These are phyloP conservation scores for Microsporum audouinii DNA, from an alignment of 2,329 filamentous ascomycete species.

Conservation along the genomic window DNA sequence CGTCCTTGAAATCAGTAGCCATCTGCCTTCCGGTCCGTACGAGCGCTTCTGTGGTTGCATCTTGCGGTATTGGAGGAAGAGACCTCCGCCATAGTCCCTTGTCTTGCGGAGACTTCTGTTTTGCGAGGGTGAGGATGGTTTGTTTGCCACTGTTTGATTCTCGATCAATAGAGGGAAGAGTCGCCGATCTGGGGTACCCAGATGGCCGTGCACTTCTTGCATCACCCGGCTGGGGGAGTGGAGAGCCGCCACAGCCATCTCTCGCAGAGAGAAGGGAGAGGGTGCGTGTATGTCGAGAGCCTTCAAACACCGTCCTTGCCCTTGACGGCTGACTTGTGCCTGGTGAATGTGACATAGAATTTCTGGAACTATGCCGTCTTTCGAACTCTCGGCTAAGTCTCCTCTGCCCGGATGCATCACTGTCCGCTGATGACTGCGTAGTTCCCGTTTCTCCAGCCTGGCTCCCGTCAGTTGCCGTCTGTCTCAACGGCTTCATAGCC, in stretches of 20 bases:
- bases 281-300: conserved; percentile 50
- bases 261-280: conserved; percentile 61
- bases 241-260: conserved; percentile 16
- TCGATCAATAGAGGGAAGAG: conserved; percentile 32
- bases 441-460: background rate
- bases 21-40: conserved; percentile 59
- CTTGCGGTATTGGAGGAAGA: conserved; percentile 34
- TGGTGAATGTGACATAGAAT: conserved; percentile 32
- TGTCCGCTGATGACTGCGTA: background rate
- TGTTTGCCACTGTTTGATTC: conserved; percentile 14
- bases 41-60: conserved; percentile 33
- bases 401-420: conserved; percentile 18
- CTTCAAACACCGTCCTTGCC: conserved; percentile 55
- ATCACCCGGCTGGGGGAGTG: conserved; percentile 12
- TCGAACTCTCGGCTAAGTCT: conserved; percentile 52
- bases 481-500: conserved; percentile 46
- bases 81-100: conserved; percentile 27
- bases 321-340: conserved; percentile 26
- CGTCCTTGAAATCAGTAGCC: conserved; percentile 77
- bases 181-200: conserved; percentile 30
- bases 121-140: conserved; percentile 21
- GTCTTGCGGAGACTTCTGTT: conserved; percentile 23
- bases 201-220: conserved; percentile 18
- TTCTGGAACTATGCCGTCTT: conserved; percentile 57
- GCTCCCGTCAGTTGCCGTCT: conserved; percentile 11